phyloP scores from a whole-genome alignment of 2,329 filamentous ascomycete genomes.

The Paecilomyces variotii region DNA sequence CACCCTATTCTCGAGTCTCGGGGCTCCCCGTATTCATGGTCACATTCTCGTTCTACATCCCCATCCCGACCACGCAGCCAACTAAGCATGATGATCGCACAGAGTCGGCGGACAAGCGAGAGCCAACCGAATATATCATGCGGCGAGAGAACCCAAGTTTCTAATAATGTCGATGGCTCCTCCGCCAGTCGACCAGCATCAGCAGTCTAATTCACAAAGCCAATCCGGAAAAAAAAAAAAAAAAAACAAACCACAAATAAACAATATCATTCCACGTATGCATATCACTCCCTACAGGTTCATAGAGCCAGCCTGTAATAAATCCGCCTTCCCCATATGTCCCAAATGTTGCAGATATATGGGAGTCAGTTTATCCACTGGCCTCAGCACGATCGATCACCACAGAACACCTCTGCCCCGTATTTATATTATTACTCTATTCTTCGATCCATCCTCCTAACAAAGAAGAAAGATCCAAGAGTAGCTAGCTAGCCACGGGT shows the following conservation, averaged over 20 bases:
- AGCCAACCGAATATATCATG: slow-evolving; percentile 1
- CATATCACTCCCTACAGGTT: not conserved
- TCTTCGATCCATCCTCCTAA: no score
- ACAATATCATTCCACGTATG: not conserved
- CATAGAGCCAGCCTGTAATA: no score
- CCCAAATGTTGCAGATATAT: no score
- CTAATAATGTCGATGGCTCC: not conserved
- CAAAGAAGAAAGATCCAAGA: no score
- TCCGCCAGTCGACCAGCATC: not conserved
- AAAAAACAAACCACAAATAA: not conserved
- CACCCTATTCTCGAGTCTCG: not conserved
- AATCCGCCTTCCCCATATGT: no score
- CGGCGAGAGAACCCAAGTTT: not conserved
- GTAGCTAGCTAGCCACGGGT: no score
- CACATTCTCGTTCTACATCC: slow-evolving; percentile 4
- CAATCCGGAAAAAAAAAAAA: not conserved
- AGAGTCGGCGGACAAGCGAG: slow-evolving; percentile 3
- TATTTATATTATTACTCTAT: no score
- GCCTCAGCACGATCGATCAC: no score
- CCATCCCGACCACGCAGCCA: slow-evolving; percentile 9
- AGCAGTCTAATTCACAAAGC: not conserved
- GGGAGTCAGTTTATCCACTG: no score
- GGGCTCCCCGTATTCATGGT: not conserved
- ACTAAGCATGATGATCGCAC: slow-evolving; percentile 13
- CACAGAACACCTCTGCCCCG: no score